These are phyloP conservation scores for Fallopia convolvulus DNA, from an alignment of 148 eudicot species.

Conservation along the genomic window DNA sequence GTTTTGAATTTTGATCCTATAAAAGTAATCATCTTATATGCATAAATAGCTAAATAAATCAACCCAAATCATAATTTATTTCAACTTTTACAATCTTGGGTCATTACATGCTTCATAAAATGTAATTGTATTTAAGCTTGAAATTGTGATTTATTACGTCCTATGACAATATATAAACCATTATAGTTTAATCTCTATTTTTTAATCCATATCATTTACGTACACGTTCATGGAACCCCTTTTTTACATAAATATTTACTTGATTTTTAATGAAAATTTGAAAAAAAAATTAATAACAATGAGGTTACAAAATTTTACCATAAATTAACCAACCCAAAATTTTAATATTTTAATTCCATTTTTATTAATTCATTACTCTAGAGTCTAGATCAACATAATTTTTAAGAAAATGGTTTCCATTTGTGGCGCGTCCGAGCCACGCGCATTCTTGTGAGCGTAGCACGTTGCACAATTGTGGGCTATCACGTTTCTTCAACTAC, in stretches of 20 bases:
- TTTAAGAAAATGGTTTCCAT: not conserved
- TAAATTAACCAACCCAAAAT: no score
- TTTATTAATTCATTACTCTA: not conserved
- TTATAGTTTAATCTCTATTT: not conserved
- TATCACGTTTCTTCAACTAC: slow-evolving; percentile 4
- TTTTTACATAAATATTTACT: not conserved
- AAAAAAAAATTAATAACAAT: no score
- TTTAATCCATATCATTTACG: not conserved
- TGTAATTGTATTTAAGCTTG: not conserved
- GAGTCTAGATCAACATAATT: not conserved
- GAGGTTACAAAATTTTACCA: not conserved
- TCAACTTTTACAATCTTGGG: not conserved
- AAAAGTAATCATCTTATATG: not conserved
- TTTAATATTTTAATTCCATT: no score
- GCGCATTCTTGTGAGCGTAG: not conserved
- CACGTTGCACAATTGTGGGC: not conserved
- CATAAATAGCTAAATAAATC: not conserved
- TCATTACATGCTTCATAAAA: not conserved
- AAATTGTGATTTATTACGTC: not conserved
- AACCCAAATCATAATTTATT: not conserved
- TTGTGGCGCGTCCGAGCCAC: not conserved
- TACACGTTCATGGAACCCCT: not conserved
- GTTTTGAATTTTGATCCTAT: not conserved
- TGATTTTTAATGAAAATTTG: not conserved
- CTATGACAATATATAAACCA: not conserved